Base-by-base conservation (phyloP, 1,139 yeast genomes). In the Wickerhamomyces sp. region DNA sequence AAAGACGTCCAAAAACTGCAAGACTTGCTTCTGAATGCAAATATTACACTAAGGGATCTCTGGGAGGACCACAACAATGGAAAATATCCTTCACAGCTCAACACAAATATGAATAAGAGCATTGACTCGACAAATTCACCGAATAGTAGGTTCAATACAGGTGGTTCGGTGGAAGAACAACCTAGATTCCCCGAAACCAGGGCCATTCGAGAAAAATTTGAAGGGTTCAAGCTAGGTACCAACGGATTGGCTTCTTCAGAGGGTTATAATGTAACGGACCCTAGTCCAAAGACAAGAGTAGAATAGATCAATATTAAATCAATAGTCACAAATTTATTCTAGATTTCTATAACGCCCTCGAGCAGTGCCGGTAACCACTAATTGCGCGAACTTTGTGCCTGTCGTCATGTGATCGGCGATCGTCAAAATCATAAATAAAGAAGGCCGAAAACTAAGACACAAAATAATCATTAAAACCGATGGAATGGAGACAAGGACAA, bases 271-370 rank as follows among this genome's bases (percentile, higher is more conserved):
- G 23, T 34, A 10, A 34, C 40, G 2, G 42, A 42, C 18, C 40
- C 47, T 15, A 45, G 47, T 18, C 47, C 47, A 14, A 18, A 27
- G 11, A 45, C 47, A 3, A 10, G 7, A 14, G 15, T 13, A 33
- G 11, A 36, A 36, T n/a, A 27, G 14, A 27, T 3, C 14, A 35
- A 35, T 9, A 34, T 33, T 7, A 3, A 15, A 13, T 11, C 4
- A 33, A 33, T 13, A 6, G 23, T 18, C 23, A 18, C 23, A 18
- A 18, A 18, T 18, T 18, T 18, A 5, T 5, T 18, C 23, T 18
- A 18, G 23, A 18, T 18, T 18, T 4, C 5, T 18, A 18, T 18
- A 5, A 5, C 23, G 23, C 23, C 23, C 23, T 18, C 23, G 23
- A 18, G 23, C 23, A 18, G 23, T 18, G 23, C 23, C 23, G 5